Percentiles rank a stretch among this genome's conserved stretches.
Conservation (phyloP, 345 rosid genomes). For the Corymbia maculata region DNA sequence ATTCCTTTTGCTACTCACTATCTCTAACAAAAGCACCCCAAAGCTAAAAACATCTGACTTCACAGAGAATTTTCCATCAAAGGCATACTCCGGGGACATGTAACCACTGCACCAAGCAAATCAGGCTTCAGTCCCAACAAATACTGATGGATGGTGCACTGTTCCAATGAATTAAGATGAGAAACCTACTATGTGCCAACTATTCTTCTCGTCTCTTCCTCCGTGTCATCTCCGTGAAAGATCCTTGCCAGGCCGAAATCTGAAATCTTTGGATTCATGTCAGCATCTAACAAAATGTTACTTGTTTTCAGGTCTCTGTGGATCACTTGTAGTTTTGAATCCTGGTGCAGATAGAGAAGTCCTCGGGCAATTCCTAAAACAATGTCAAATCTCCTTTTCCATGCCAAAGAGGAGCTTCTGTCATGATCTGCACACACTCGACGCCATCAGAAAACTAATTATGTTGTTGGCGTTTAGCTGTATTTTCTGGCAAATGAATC, state of each 20-base stretch:
- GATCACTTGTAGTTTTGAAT: too few species aligned
- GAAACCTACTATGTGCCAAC: neutral
- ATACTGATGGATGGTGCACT: neutral
- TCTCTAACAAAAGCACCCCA: neutral
- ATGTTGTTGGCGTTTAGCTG: too few species aligned
- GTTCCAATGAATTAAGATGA: neutral
- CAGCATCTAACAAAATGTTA: too few species aligned
- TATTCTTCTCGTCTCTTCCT: neutral
- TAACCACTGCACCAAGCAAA: neutral
- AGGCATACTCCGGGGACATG: neutral
- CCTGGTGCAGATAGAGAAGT: too few species aligned
- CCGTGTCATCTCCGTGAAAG: neutral
- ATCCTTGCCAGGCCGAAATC: neutral
- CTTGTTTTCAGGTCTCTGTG: too few species aligned
- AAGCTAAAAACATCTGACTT: neutral
- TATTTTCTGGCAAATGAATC: too few species aligned
- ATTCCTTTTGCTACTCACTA: slow-evolving; percentile 35
- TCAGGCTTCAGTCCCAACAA: fast-evolving
- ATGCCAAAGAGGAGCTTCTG: neutral
- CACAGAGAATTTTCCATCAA: neutral
- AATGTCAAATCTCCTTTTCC: too few species aligned
- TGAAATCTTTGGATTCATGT: too few species aligned
- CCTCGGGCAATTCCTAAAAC: too few species aligned
- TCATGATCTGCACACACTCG: slow-evolving; percentile 9
- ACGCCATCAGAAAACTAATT: too few species aligned